Evolutionary conservation across 164 flowering plant species (phyloP).

Genomic region (Houttuynia cordata): DNA sequence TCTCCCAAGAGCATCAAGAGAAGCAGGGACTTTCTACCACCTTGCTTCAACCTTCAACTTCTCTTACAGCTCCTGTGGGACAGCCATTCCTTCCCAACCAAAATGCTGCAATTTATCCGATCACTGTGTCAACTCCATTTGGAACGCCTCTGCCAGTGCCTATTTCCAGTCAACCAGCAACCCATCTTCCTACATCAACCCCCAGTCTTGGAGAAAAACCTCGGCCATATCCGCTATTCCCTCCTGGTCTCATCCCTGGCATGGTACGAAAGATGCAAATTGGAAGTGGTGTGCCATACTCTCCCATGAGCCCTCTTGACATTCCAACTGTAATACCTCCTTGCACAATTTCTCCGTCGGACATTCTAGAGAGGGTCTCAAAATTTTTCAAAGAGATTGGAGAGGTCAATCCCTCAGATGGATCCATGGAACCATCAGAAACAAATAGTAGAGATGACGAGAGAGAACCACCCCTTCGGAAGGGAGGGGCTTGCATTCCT

Average conservation of each 20-base stretch:
- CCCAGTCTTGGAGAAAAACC: constrained; percentile 41
- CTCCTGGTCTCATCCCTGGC: constrained; percentile 96
- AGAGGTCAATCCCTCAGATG: constrained; percentile 95
- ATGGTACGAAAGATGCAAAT: constrained; percentile 98
- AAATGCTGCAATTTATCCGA: constrained; percentile 19
- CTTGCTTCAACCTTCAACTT: constrained; percentile 17
- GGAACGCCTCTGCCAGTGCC: constrained; percentile 39
- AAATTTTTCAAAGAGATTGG: constrained; percentile 90
- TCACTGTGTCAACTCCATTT: constrained; percentile 18
- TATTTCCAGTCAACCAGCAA: constrained; percentile 35
- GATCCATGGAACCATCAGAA: constrained; percentile 50
- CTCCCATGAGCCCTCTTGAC: constrained; percentile 95
- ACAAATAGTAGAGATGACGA: constrained; percentile 52
- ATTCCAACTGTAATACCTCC: constrained; percentile 96
- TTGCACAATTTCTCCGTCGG: constrained; percentile 61
- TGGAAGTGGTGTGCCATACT: constrained; percentile 98
- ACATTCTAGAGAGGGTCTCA: constrained; percentile 74
- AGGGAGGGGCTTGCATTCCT: constrained; percentile 97
- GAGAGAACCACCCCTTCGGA: constrained; percentile 53
- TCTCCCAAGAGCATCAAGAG: constrained; percentile 40
- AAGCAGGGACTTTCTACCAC: constrained; percentile 23
- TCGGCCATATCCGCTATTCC: constrained; percentile 90
- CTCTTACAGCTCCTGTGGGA: constrained; percentile 13
- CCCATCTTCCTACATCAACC: constrained; percentile 26
- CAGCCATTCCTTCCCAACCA: constrained; percentile 48